Evolutionary conservation across 345 rosid species (phyloP), one percentile per base, ranked within the genome.

Genomic region (Excoecaria agallocha): DNA sequence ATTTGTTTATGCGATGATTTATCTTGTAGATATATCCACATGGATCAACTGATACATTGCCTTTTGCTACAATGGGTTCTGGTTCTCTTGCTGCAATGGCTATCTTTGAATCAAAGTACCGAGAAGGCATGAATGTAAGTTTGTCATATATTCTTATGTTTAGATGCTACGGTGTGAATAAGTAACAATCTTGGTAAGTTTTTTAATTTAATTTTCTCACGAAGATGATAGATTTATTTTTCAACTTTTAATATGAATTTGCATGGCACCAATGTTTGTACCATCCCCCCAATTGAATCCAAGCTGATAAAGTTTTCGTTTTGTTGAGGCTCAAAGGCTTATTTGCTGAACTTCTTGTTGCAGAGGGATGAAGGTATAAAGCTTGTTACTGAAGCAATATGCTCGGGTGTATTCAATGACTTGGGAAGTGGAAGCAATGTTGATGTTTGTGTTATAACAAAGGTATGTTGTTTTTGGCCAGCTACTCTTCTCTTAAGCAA

Each of bases 341-440:
- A 49, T 65, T 15, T 68, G 8, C 15, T n/a, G n/a, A 46, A 2
- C 55, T 37, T 19, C 6, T 57, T 30, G 74, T 68, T 79, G 66
- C 82, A 92, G 97, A 92, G 83, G 74, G 93, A 88, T 8, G 93
- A 92, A 79, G 97, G 97, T 66, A 84, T 90, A 69, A 76, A 83
- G 77, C 77, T 91, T 78, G 97, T 92, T 22, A 63, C 82, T 19
- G 93, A 87, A 64, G 97, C 94, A 49, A 86, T 88, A 78, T 90
- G 94, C 84, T 90, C 93, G 79, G 81, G 84, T 45, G 61, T 81
- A 22, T 81, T 81, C 76, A 81, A 81, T 48, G 84, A 81, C 54
- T 74, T 92, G 78, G 97, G 97, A 51, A 88, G 94, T 87, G 94
- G 97, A 79, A 92, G 97, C 86, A 92, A 92, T 82, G 97, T 92